Evolutionary conservation across 176 grass and related monocot species (phyloP), one percentile per base, ranked within the genome.

Genomic region (Olyra latifolia): DNA sequence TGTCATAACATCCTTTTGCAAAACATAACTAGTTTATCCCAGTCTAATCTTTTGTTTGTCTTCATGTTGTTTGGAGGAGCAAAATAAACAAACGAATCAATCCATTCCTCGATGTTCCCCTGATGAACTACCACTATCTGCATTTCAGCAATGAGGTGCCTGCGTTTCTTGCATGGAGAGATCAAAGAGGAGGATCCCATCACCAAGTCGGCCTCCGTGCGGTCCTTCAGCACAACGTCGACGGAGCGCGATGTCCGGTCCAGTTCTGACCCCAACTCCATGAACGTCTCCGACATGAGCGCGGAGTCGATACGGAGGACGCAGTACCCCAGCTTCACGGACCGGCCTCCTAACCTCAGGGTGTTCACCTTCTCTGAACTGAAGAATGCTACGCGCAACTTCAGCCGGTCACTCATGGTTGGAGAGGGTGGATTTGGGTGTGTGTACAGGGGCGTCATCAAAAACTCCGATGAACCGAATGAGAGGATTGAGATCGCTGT

Each of bases 361-460:
- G 88, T 84, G n/a, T 99, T 99, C 83, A 54, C 97, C 20, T 96
- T 95, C 65, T 75, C 84, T 41, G 93, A 99, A 83, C 35, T 99
- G 78, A 99, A 85, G 86, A 78, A 56, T 77, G 93, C 90, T 41
- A 99, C 97, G 8, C 91, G 71, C 67, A 93, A 96, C 54, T 99
- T 99, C 80, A 99, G 97, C 75, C 60, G 91, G 19, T 91, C 92
- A 0, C 87, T 99, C 20, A 91, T 99, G 93, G 87, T 99, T 20
- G 97, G 97, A 4, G 97, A 99, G 91, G 97, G 97, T 46, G 97
- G 96, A 23, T 99, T 99, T 61, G 96, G 96, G 17, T 95, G 86
- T 50, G 92, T 99, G 47, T 99, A 91, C 48, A 74, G 90, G 71
- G 96, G 96, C 28, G 60, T 83, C 54, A 93, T 95, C 43, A 94